Percentiles rank a stretch among this genome's conserved stretches.
Evolutionary conservation across 2,329 filamentous ascomycete genomes (phyloP).

Genomic region (Chaetomium sp.): DNA sequence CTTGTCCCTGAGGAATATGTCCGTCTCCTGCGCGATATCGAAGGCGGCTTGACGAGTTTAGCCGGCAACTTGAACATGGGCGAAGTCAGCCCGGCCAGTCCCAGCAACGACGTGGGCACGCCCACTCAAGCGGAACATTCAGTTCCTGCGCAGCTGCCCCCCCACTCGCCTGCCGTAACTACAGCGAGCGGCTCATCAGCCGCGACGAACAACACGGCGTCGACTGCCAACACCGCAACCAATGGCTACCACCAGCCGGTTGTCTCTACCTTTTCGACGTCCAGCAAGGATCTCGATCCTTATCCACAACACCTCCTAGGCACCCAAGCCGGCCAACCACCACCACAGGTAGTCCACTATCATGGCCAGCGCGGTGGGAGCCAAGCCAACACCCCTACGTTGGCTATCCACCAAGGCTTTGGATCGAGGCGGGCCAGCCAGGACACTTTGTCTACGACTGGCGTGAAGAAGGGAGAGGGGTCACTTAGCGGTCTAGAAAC

Average conservation of each 20-base stretch:
- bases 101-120: slow-evolving; percentile 49
- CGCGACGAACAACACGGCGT: slow-evolving; percentile 20
- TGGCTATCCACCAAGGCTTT: slow-evolving; percentile 45
- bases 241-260: slow-evolving; percentile 65
- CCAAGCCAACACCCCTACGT: slow-evolving; percentile 58
- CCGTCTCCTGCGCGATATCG: slow-evolving; percentile 82
- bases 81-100: slow-evolving; percentile 45
- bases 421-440: slow-evolving; percentile 44
- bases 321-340: slow-evolving; percentile 54
- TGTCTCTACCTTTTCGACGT: slow-evolving; percentile 63
- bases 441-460: slow-evolving; percentile 36
- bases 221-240: slow-evolving; percentile 30
- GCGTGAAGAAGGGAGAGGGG: slow-evolving; percentile 24
- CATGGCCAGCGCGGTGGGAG: slow-evolving; percentile 62
- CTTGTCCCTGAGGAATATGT: slow-evolving; percentile 97
- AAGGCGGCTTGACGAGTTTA: slow-evolving; percentile 75
- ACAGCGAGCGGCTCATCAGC: slow-evolving; percentile 26
- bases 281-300: slow-evolving; percentile 61
- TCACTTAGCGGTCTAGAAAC: slow-evolving; percentile 35
- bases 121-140: slow-evolving; percentile 51
- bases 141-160: slow-evolving; percentile 32
- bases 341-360: slow-evolving; percentile 61
- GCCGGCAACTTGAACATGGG: slow-evolving; percentile 45
- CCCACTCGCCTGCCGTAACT: slow-evolving; percentile 42
- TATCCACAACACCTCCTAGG: slow-evolving; percentile 61